Percentiles rank a stretch among this genome's conserved stretches.
phyloP scores from a whole-genome alignment of 208 protist genomes.

The Trypanosoma rangeli region DNA sequence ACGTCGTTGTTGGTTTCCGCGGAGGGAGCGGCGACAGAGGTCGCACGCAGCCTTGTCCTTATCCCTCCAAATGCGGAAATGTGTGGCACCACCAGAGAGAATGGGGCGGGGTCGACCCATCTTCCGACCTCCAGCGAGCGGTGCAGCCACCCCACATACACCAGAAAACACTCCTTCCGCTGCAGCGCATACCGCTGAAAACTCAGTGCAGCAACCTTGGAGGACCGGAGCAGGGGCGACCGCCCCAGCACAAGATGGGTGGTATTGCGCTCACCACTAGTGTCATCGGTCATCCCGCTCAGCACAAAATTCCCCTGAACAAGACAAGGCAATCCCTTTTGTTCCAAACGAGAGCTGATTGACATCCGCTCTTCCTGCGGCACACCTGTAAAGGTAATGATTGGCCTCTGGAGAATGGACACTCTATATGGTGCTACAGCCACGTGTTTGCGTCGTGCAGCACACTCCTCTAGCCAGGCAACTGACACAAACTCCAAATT shows the following conservation, averaged over 20 bases:
- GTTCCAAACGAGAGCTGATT: slow-evolving; percentile 30
- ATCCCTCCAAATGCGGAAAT: slow-evolving; percentile 24
- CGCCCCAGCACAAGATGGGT: slow-evolving; percentile 53
- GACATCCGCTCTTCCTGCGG: slow-evolving; percentile 29
- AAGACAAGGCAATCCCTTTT: slow-evolving; percentile 29
- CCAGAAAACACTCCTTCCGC: slow-evolving; percentile 40
- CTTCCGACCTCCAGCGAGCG: slow-evolving; percentile 35
- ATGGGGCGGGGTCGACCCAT: slow-evolving; percentile 56
- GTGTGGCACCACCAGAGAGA: slow-evolving; percentile 35
- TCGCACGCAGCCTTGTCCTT: not conserved
- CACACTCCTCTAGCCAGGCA: slow-evolving; percentile 50
- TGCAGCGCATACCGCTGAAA: slow-evolving; percentile 13
- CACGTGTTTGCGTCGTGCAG: slow-evolving; percentile 32
- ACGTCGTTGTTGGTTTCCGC: no score
- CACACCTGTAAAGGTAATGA: slow-evolving; percentile 55
- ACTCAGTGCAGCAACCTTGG: slow-evolving; percentile 39
- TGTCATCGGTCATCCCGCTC: slow-evolving; percentile 1
- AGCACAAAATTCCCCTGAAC: slow-evolving; percentile 50
- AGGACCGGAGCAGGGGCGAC: slow-evolving; percentile 15
- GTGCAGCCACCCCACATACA: slow-evolving; percentile 56
- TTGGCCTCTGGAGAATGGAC: slow-evolving; percentile 32
- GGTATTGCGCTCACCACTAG: slow-evolving; percentile 24
- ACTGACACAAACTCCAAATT: slow-evolving; percentile 57
- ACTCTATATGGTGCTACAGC: slow-evolving; percentile 43
- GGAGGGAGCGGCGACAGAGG: slow-evolving; percentile 2